A percentile compares a stretch with the other conserved stretches of the same genome.
Evolutionary conservation across 2,329 filamentous ascomycete genomes (phyloP).

Genomic region (Metarhizium robertsii): DNA sequence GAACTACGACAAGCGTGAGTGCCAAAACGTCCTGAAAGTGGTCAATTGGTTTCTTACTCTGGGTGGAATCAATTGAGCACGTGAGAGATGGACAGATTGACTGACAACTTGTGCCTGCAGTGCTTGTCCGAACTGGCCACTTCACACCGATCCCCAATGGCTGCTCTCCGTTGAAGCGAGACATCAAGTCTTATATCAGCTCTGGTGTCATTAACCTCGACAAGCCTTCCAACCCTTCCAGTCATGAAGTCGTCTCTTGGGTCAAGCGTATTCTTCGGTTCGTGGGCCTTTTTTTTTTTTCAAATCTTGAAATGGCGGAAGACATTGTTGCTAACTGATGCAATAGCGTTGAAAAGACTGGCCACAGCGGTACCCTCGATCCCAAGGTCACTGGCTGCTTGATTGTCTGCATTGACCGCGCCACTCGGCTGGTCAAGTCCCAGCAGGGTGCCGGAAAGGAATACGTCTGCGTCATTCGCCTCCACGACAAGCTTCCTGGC

Average conservation of each 20-base stretch:
- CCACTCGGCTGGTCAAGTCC: constrained; percentile 94
- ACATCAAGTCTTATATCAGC: constrained; percentile 94
- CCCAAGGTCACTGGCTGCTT: constrained; percentile 95
- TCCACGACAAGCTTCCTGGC: constrained; percentile 91
- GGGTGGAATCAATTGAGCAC: not conserved
- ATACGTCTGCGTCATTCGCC: constrained; percentile 89
- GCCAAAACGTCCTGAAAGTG: constrained; percentile 3
- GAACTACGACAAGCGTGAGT: constrained; percentile 87
- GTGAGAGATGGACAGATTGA: constrained; percentile 1
- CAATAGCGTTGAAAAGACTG: constrained; percentile 68
- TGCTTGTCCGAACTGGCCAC: constrained; percentile 87
- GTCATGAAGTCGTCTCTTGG: constrained; percentile 98
- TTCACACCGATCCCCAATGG: constrained; percentile 95
- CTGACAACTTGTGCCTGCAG: constrained; percentile 30
- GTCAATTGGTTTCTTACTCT: not conserved
- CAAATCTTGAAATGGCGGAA: not conserved
- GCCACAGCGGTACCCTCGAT: constrained; percentile 95
- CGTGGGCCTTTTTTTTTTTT: constrained; percentile 13
- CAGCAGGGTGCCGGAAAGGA: constrained; percentile 99
- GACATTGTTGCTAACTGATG: not conserved
- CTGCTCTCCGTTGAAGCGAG: constrained; percentile 82
- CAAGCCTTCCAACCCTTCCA: constrained; percentile 86
- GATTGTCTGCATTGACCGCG: constrained; percentile 92
- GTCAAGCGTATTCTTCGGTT: constrained; percentile 94
- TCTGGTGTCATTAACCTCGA: constrained; percentile 94